phyloP scores from a whole-genome alignment of 1,139 yeast genomes.

The Hansenula lynferdii region DNA sequence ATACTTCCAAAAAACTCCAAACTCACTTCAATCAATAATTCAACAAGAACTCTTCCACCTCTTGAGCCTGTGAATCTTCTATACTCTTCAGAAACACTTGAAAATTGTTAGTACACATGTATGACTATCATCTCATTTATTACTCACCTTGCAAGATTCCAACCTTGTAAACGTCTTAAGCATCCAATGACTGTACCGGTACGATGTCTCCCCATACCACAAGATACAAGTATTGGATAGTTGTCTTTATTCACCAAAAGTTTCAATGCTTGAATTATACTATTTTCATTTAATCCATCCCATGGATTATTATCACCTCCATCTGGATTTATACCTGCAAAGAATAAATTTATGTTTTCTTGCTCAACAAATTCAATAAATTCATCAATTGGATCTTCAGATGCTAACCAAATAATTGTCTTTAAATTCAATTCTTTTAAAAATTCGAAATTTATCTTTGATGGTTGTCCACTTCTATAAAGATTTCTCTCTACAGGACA shows the following conservation, averaged over 20 bases:
- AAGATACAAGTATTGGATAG: constrained; percentile 85
- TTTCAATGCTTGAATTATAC: constrained; percentile 75
- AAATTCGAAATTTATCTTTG: constrained; percentile 87
- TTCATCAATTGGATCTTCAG: constrained; percentile 91
- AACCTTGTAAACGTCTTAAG: constrained; percentile 81
- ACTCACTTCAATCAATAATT: constrained; percentile 69
- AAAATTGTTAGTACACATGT: constrained; percentile 7
- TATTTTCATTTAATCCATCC: constrained; percentile 90
- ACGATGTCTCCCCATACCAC: constrained; percentile 97
- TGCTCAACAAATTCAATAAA: constrained; percentile 76
- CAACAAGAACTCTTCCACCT: constrained; percentile 90
- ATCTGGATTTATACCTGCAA: constrained; percentile 52
- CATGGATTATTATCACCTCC: constrained; percentile 86
- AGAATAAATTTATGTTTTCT: constrained; percentile 58
- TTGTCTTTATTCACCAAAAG: constrained; percentile 65
- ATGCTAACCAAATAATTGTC: constrained; percentile 89
- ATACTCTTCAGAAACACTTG: constrained; percentile 84
- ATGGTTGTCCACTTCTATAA: constrained; percentile 94
- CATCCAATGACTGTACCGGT: constrained; percentile 97
- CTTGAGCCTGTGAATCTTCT: constrained; percentile 88
- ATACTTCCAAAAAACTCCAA: not conserved
- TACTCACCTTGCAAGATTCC: constrained; percentile 72
- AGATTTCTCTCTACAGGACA: constrained; percentile 88
- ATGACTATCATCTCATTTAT: not conserved
- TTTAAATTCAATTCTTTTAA: constrained; percentile 66